Base-by-base conservation (phyloP, 352 stramenopile genomes). In the Globisporangium yorkense region DNA sequence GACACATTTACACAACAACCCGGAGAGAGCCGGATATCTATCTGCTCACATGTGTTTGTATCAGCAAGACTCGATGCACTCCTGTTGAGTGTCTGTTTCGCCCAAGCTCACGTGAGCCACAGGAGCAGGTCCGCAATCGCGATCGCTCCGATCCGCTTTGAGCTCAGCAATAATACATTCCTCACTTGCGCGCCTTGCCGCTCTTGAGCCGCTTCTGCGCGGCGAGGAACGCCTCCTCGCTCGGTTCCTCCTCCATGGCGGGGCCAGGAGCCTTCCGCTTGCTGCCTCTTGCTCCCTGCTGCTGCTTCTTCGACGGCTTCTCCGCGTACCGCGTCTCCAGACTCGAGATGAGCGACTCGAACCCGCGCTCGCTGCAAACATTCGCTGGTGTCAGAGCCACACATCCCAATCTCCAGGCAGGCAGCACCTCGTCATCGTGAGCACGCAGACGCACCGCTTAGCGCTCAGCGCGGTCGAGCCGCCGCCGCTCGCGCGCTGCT, bases 321-420 rank as follows among this genome's bases (percentile, higher is more conserved):
- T 78, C 66, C 33, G 65, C 71, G 49, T 89, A 90, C 49, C 84
- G 89, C 48, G 71, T 63, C 37, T 92, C 80, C 29, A 92, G 68
- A 37, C 61, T 81, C 3, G 75, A 59, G 13, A 92, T 54, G 21
- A 92, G 58, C 44, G 74, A 87, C 8, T 69, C 67, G 52, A 90
- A 89, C 2, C 73, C 70, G 35, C 70, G 74, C 29, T 89, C 74
- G 18, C 77, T 87, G 51, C 50, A 43, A 24, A 51, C 33, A 37
- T 5, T 12, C 33, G 3, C 33, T 37, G 33, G 5, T 37, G 33
- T 37, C 33, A 37, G 33, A 37, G 33, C 33, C 33, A 46, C 16
- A 18, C 15, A 46, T 46, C 15, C 16, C 40, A 20, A 6, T 20
- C 40, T 5, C 5, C 27, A 53, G 6, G 50, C 46, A 50, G 18